phyloP scores from a whole-genome alignment of 1,139 yeast genomes.

The Saccharomyces pastorianus region DNA sequence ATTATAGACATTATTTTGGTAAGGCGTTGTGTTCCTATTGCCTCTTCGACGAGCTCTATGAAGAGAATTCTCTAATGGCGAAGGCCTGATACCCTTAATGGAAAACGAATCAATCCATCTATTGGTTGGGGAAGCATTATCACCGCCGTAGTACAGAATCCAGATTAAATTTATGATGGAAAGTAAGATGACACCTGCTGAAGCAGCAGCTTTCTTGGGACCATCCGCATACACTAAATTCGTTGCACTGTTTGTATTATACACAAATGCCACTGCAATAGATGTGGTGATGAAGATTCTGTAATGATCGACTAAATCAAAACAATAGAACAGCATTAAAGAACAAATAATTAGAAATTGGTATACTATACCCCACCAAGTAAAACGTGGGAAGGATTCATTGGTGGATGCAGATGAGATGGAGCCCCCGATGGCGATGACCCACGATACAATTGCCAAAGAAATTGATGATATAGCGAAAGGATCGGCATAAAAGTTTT shows the following conservation, averaged over 20 bases:
- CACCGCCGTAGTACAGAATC: constrained; percentile 82
- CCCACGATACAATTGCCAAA: constrained; percentile 64
- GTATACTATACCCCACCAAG: constrained; percentile 97
- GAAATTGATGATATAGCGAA: constrained; percentile 62
- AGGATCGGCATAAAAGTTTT: constrained; percentile 58
- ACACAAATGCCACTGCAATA: constrained; percentile 53
- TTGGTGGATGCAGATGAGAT: constrained; percentile 45
- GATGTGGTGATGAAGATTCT: constrained; percentile 36
- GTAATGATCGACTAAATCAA: constrained; percentile 65
- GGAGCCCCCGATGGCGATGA: constrained; percentile 80
- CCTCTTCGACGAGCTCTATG: constrained; percentile 18
- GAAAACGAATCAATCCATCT: constrained; percentile 76
- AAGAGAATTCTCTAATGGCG: constrained; percentile 26
- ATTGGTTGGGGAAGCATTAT: constrained; percentile 70
- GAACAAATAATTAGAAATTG: constrained; percentile 53
- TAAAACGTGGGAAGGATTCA: constrained; percentile 60
- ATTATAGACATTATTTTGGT: background rate
- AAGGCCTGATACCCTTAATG: constrained; percentile 36
- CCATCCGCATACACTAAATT: constrained; percentile 61
- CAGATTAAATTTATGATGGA: constrained; percentile 74
- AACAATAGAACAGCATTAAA: constrained; percentile 54
- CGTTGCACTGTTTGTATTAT: constrained; percentile 77
- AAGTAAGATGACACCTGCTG: constrained; percentile 82
- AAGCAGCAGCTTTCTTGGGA: constrained; percentile 73
- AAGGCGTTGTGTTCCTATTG: background rate